Conservation (phyloP, 2,329 filamentous ascomycete genomes). For the Xylariaceae sp. region DNA sequence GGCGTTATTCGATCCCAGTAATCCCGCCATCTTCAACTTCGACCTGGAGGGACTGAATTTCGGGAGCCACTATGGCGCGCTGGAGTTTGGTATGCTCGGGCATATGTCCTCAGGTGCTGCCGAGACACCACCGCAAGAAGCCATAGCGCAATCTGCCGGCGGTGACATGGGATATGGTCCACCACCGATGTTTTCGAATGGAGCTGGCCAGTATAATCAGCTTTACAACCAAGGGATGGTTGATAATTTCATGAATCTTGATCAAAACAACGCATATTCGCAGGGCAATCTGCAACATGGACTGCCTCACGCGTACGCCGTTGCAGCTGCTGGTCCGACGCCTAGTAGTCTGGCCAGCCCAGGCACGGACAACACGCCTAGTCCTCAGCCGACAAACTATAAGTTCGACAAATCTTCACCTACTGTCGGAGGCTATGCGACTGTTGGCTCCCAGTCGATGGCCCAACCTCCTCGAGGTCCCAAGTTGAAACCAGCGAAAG, state of each 20-base stretch:
- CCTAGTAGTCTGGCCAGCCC: conserved; percentile 59
- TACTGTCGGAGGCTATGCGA: conserved; percentile 37
- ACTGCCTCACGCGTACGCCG: conserved; percentile 60
- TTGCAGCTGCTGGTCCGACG: conserved; percentile 47
- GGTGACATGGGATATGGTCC: conserved; percentile 40
- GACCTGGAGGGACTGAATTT: conserved; percentile 92
- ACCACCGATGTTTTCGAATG: conserved; percentile 47
- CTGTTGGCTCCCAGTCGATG: conserved; percentile 28
- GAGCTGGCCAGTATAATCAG: conserved; percentile 45
- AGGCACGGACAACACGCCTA: conserved; percentile 58
- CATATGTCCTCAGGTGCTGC: conserved; percentile 91
- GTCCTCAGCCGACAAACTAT: conserved; percentile 50
- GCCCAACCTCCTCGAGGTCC: conserved; percentile 34
- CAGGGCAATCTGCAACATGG: conserved; percentile 58
- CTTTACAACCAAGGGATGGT: conserved; percentile 48
- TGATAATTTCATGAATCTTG: conserved; percentile 49
- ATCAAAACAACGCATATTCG: conserved; percentile 47
- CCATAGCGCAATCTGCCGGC: conserved; percentile 38
- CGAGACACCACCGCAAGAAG: conserved; percentile 69
- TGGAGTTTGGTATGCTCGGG: conserved; percentile 93
- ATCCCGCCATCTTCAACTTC: conserved; percentile 91
- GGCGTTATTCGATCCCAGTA: conserved; percentile 79
- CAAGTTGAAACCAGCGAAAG: conserved; percentile 42
- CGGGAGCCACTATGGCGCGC: conserved; percentile 88
- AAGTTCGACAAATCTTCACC: conserved; percentile 57